Evolutionary conservation across 441 rosid genomes (phyloP).

Genomic region (Capsella rubella): DNA sequence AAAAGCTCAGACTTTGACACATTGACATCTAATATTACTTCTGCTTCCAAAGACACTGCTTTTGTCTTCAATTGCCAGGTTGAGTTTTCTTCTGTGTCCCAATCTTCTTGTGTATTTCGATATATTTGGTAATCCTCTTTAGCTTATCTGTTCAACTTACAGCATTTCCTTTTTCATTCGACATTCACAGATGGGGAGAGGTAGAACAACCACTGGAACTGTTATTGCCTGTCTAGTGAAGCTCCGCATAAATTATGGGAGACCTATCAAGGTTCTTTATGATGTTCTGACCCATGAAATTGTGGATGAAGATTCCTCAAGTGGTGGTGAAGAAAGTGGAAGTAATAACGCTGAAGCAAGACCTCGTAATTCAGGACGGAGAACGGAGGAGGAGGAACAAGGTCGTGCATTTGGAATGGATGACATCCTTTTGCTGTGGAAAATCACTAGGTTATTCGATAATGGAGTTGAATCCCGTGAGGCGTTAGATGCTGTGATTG

Average conservation of each 20-base stretch:
- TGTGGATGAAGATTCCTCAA: constrained; percentile 85
- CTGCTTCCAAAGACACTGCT: constrained; percentile 93
- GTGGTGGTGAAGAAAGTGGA: constrained; percentile 95
- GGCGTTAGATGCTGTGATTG: constrained; percentile 93
- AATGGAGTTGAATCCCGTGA: constrained; percentile 95
- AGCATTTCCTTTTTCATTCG: constrained; percentile 32
- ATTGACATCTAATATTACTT: constrained; percentile 78
- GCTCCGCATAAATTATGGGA: constrained; percentile 87
- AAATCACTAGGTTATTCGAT: constrained; percentile 92
- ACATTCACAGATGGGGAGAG: constrained; percentile 92
- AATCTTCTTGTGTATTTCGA: constrained; percentile 27
- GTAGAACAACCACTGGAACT: constrained; percentile 99
- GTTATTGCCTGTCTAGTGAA: constrained; percentile 98
- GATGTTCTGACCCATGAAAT: constrained; percentile 70
- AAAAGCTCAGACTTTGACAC: constrained; percentile 95
- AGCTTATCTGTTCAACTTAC: constrained; percentile 13
- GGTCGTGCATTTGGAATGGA: constrained; percentile 89
- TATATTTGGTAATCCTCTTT: constrained; percentile 1
- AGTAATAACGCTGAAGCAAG: constrained; percentile 53
- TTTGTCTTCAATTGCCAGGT: constrained; percentile 99
- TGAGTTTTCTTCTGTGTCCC: constrained; percentile 29
- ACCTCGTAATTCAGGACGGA: constrained; percentile 46
- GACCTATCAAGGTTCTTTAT: constrained; percentile 76
- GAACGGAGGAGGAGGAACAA: constrained; percentile 59
- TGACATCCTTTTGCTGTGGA: constrained; percentile 86